Evolutionary conservation across 495 filamentous ascomycete species (phyloP).

Genomic region (Lophiostoma macrostomum): DNA sequence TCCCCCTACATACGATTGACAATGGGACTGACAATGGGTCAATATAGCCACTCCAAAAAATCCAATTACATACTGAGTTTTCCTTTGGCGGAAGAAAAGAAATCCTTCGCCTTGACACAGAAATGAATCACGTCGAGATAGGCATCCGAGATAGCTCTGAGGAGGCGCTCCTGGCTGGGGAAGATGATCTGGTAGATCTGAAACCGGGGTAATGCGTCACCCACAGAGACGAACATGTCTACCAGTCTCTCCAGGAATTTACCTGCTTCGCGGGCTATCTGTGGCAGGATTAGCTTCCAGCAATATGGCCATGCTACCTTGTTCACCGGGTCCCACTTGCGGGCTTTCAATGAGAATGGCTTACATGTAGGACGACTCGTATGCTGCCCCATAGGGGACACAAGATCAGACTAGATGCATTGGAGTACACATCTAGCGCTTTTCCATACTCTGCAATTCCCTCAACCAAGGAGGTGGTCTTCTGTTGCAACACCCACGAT

Average conservation of each 20-base stretch:
- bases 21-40: slow-evolving; percentile 3
- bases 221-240: slow-evolving; percentile 43
- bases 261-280: slow-evolving; percentile 36
- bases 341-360: not conserved
- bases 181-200: slow-evolving; percentile 38
- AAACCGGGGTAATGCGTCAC: slow-evolving; percentile 43
- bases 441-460: slow-evolving; percentile 45
- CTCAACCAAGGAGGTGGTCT: slow-evolving; percentile 35
- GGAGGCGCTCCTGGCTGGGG: slow-evolving; percentile 37
- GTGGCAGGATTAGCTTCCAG: too few relatives aligned
- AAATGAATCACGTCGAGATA: slow-evolving; percentile 46
- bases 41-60: not conserved
- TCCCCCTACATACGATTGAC: slow-evolving; percentile 16
- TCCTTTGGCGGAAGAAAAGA: slow-evolving; percentile 34
- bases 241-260: slow-evolving; percentile 44
- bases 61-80: not conserved
- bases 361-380: slow-evolving; percentile 42
- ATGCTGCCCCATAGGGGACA: slow-evolving; percentile 47
- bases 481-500: slow-evolving; percentile 29
- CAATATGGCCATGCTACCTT: too few relatives aligned
- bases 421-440: slow-evolving; percentile 42
- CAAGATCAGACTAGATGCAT: slow-evolving; percentile 39
- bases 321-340: not conserved
- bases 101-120: slow-evolving; percentile 39
- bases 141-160: slow-evolving; percentile 36